Evolutionary conservation across 1,139 yeast genomes (phyloP).

Genomic region (Kodamaea fungicola): DNA sequence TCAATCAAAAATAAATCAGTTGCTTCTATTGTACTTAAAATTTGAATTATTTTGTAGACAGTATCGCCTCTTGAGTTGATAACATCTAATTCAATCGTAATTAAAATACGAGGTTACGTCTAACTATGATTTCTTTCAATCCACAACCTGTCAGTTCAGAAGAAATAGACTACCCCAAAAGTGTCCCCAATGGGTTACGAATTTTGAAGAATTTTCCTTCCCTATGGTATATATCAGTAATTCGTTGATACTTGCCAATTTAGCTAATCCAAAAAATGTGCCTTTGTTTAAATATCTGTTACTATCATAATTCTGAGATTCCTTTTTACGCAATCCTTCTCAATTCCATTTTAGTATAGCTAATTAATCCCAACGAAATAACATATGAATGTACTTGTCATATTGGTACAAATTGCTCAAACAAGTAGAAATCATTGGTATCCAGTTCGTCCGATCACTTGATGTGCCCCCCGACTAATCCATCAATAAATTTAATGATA

Average conservation of each 20-base stretch:
- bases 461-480: no score
- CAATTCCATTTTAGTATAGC: slow-evolving; percentile 28
- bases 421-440: slow-evolving; percentile 31
- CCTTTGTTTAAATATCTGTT: slow-evolving; percentile 13
- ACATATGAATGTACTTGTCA: slow-evolving; percentile 28
- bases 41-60: slow-evolving; percentile 18
- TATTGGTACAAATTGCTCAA: slow-evolving; percentile 17
- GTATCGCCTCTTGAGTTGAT: no score
- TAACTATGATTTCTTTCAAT: slow-evolving; percentile 21
- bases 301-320: slow-evolving; percentile 18
- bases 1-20: slow-evolving; percentile 19
- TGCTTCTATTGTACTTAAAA: slow-evolving; percentile 35
- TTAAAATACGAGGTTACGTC: slow-evolving; percentile 25
- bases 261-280: slow-evolving; percentile 24
- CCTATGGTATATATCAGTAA: slow-evolving; percentile 2
- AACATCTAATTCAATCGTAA: slow-evolving; percentile 15
- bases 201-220: neutral
- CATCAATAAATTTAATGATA: no score
- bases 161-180: slow-evolving; percentile 23
- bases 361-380: slow-evolving; percentile 37
- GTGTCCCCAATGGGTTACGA: slow-evolving; percentile 17
- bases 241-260: slow-evolving; percentile 16
- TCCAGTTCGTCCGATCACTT: slow-evolving; percentile 49
- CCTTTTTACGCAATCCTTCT: slow-evolving; percentile 24
- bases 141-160: slow-evolving; percentile 24